phyloP scores from a whole-genome alignment of 495 filamentous ascomycete genomes.

The Aspergillus avenaceus region DNA sequence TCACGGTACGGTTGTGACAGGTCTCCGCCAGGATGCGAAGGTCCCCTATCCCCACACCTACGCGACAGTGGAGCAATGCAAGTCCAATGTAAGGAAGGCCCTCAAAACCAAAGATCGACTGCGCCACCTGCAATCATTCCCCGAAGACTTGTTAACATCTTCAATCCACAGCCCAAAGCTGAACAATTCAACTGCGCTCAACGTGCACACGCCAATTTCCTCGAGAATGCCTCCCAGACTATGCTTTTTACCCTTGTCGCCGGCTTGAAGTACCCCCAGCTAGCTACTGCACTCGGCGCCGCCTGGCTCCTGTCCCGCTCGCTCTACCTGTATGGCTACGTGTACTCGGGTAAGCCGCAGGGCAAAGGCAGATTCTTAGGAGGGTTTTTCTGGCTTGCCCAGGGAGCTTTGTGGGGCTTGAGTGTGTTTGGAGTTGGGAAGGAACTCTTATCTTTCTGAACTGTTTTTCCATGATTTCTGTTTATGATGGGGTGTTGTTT shows the following conservation, averaged over 20 bases:
- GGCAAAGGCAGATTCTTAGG: slow-evolving; percentile 46
- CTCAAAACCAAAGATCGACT: background rate
- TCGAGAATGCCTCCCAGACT: slow-evolving; percentile 58
- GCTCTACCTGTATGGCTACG: slow-evolving; percentile 60
- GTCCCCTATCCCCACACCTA: slow-evolving; percentile 63
- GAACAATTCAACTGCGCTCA: slow-evolving; percentile 64
- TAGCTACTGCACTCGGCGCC: slow-evolving; percentile 47
- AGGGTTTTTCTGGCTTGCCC: slow-evolving; percentile 32
- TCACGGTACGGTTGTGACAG: slow-evolving; percentile 44
- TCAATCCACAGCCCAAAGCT: slow-evolving; percentile 28
- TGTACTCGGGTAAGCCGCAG: slow-evolving; percentile 36
- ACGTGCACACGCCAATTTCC: slow-evolving; percentile 67
- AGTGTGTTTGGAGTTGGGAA: slow-evolving; percentile 38
- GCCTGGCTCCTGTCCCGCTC: slow-evolving; percentile 53
- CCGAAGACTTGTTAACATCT: background rate
- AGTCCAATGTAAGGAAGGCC: slow-evolving; percentile 42
- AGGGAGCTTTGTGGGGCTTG: slow-evolving; percentile 44
- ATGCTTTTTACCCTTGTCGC: slow-evolving; percentile 56
- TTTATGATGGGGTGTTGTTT: background rate
- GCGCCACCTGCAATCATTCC: background rate
- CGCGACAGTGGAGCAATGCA: slow-evolving; percentile 52
- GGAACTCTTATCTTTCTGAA: slow-evolving; percentile 22
- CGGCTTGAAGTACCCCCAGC: slow-evolving; percentile 53
- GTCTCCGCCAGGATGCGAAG: slow-evolving; percentile 49
- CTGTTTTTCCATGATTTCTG: too few relatives aligned